Evolutionary conservation across 805 yeast genomes (phyloP).

Genomic region (Debaryomyces castellii): DNA sequence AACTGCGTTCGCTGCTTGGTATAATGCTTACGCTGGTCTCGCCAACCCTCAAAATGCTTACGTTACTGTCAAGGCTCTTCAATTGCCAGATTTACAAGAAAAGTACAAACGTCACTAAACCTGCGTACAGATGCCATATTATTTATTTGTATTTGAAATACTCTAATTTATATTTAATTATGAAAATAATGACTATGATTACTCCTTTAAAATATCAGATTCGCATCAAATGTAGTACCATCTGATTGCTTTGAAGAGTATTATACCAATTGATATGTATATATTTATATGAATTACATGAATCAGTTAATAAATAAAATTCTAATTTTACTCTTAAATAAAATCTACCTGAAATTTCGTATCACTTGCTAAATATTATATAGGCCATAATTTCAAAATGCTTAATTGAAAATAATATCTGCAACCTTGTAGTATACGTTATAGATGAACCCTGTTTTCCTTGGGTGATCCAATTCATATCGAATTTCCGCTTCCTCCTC

Average conservation of each 20-base stretch:
- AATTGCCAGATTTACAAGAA: slow-evolving; percentile 43
- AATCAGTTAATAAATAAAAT: too few species aligned
- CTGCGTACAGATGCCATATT: background rate
- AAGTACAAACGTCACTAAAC: background rate
- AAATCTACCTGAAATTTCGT: too few species aligned
- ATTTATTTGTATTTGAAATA: slow-evolving; percentile 13
- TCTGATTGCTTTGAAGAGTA: too few species aligned
- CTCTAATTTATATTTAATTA: slow-evolving; percentile 10
- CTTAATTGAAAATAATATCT: slow-evolving; percentile 22
- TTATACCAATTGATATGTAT: too few species aligned
- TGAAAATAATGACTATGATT: slow-evolving; percentile 9
- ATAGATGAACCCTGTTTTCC: slow-evolving; percentile 21
- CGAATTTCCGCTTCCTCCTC: slow-evolving; percentile 32
- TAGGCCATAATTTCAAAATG: background rate
- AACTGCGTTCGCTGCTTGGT: slow-evolving; percentile 45
- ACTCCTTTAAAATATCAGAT: background rate
- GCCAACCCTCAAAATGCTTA: slow-evolving; percentile 65
- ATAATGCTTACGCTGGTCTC: slow-evolving; percentile 46
- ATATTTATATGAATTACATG: too few species aligned
- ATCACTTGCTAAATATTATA: background rate
- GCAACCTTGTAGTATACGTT: slow-evolving; percentile 17
- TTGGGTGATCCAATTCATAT: slow-evolving; percentile 15
- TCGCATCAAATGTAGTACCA: too few species aligned
- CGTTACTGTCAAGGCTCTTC: slow-evolving; percentile 47
- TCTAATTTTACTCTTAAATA: too few species aligned